A percentile compares a stretch with the other conserved stretches of the same genome.
These are phyloP conservation scores for Zygosaccharomyces rouxii DNA, from an alignment of 805 yeast species.

Conservation along the genomic window DNA sequence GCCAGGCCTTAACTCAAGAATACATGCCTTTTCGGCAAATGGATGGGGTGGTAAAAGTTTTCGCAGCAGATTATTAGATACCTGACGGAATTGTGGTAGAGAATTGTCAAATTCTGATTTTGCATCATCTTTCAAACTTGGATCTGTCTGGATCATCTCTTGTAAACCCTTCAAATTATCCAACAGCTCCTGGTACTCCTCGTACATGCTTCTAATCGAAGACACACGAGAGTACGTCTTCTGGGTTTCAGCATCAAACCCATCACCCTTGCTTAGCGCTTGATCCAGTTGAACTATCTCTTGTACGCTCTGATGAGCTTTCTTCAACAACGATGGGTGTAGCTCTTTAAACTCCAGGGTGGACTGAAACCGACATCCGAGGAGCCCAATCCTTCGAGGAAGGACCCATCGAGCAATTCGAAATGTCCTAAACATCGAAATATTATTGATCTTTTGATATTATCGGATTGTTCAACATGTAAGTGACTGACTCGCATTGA, in stretches of 20 bases:
- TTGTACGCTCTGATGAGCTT: constrained; percentile 41
- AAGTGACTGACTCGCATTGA: neutral
- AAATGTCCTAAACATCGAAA: neutral
- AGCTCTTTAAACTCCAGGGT: constrained; percentile 28
- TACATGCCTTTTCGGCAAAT: constrained; percentile 69
- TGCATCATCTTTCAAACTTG: constrained; percentile 53
- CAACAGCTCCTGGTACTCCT: constrained; percentile 36
- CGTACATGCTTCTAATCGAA: constrained; percentile 40
- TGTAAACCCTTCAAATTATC: constrained; percentile 35
- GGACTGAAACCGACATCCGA: neutral
- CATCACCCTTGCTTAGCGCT: constrained; percentile 40
- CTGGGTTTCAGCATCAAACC: constrained; percentile 46
- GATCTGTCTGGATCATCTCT: constrained; percentile 31
- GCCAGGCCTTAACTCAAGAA: constrained; percentile 88
- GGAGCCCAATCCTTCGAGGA: neutral
- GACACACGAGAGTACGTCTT: constrained; percentile 46
- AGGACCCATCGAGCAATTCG: neutral
- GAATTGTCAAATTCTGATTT: constrained; percentile 48
- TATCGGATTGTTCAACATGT: neutral
- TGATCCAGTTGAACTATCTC: constrained; percentile 43
- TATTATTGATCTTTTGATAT: neutral
- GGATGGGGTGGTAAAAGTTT: constrained; percentile 71
- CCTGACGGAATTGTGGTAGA: constrained; percentile 41
- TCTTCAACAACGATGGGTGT: constrained; percentile 49
- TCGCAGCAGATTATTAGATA: constrained; percentile 46